Evolutionary conservation across 192 early-diverging fungal genomes (phyloP).

Genomic region (Coemansia sp.): DNA sequence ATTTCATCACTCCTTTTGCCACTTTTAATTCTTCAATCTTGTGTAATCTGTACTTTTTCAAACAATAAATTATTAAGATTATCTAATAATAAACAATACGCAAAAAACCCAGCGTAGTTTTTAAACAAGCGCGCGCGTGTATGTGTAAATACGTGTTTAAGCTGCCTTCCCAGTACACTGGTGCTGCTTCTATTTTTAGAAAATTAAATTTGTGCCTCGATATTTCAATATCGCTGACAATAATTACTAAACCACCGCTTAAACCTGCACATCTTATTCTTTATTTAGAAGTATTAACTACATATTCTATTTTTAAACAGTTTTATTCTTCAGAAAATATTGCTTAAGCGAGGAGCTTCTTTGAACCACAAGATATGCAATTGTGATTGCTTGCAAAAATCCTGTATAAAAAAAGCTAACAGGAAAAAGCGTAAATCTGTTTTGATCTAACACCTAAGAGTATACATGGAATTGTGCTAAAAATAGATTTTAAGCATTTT

Average conservation of each 20-base stretch:
- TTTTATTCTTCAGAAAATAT: background rate
- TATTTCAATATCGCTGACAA: no score
- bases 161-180: background rate
- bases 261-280: background rate
- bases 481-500: slow-evolving; percentile 5
- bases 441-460: background rate
- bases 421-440: background rate
- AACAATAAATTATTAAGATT: background rate
- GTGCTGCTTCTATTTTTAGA: background rate
- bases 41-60: background rate
- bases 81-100: no score
- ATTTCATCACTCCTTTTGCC: background rate
- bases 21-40: background rate
- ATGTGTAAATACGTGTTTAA: no score
- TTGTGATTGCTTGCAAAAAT: no score
- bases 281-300: slow-evolving; percentile 1
- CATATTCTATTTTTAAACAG: slow-evolving; percentile 13
- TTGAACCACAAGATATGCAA: background rate
- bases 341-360: background rate
- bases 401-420: no score
- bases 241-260: background rate
- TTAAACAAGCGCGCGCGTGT: no score
- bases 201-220: no score
- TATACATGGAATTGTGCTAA: background rate
- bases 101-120: no score